These are phyloP conservation scores for Boechera retrofracta DNA, from an alignment of 345 rosid species.

Conservation along the genomic window DNA sequence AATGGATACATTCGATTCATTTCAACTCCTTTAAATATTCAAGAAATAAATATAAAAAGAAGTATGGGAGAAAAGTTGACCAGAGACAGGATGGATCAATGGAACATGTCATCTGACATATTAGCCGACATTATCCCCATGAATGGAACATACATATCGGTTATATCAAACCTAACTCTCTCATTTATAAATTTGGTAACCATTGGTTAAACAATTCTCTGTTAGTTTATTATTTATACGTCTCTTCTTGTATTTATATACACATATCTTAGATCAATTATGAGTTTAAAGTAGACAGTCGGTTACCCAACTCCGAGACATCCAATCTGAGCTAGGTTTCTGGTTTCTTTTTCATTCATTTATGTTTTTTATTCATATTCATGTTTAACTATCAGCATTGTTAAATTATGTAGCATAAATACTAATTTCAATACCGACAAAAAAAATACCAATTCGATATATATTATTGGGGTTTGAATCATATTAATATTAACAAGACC, in stretches of 20 bases:
- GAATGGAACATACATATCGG: conserved; percentile 45
- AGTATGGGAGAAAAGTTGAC: conserved; percentile 40
- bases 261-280: not conserved
- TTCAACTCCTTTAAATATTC: not conserved
- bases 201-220: not conserved
- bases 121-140: conserved; percentile 48
- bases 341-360: not conserved
- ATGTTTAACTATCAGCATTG: conserved; percentile 4
- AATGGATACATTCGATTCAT: conserved; percentile 7
- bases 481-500: not conserved
- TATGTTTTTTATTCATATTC: not conserved
- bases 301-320: conserved; percentile 44
- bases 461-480: not conserved
- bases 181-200: not conserved
- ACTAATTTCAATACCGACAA: not conserved
- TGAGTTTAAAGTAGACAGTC: conserved; percentile 11
- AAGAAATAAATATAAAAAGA: not conserved
- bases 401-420: conserved; percentile 6
- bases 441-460: not conserved
- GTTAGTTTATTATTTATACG: not conserved
- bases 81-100: conserved; percentile 43
- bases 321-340: conserved; percentile 7
- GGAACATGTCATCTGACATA: conserved; percentile 47
- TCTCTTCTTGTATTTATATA: conserved; percentile 8
- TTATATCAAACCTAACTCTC: conserved; percentile 42